These are phyloP conservation scores for Hyaloscypha hepaticicola DNA, from an alignment of 495 filamentous ascomycete species.

Conservation along the genomic window DNA sequence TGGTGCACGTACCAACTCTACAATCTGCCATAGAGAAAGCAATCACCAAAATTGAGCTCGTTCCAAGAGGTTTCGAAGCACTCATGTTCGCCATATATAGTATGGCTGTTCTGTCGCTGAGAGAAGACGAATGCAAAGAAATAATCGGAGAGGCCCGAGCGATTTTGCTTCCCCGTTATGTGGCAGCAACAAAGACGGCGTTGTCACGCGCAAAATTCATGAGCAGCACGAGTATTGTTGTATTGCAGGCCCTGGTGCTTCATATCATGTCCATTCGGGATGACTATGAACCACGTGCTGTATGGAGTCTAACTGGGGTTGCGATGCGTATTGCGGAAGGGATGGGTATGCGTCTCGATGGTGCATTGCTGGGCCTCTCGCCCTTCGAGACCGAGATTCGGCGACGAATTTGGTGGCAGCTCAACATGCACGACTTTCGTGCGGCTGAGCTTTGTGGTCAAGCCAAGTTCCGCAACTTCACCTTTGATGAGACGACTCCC, in stretches of 20 bases:
- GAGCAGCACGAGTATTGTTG: slow-evolving; percentile 66
- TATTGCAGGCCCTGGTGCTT: slow-evolving; percentile 75
- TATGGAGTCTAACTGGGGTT: slow-evolving; percentile 66
- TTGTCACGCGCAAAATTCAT: slow-evolving; percentile 71
- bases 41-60: slow-evolving; percentile 46
- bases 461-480: slow-evolving; percentile 61
- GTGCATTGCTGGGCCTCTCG: slow-evolving; percentile 63
- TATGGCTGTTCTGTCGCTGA: slow-evolving; percentile 66
- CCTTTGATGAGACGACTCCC: slow-evolving; percentile 66
- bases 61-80: slow-evolving; percentile 63
- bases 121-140: slow-evolving; percentile 47
- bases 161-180: slow-evolving; percentile 59
- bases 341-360: slow-evolving; percentile 77
- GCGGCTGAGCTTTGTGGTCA: slow-evolving; percentile 82
- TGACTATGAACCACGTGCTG: slow-evolving; percentile 33
- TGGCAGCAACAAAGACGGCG: slow-evolving; percentile 74
- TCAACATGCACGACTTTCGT: slow-evolving; percentile 71
- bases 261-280: slow-evolving; percentile 50
- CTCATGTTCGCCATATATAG: slow-evolving; percentile 79
- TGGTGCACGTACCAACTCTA: slow-evolving; percentile 60
- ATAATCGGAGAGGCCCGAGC: slow-evolving; percentile 54
- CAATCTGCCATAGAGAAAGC: slow-evolving; percentile 37
- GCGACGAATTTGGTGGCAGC: slow-evolving; percentile 79
- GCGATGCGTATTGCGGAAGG: slow-evolving; percentile 78
- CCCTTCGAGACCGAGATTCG: slow-evolving; percentile 84